These are phyloP conservation scores for Phytophthora constricta DNA, from an alignment of 352 stramenopile genomes.

Conservation along the genomic window DNA sequence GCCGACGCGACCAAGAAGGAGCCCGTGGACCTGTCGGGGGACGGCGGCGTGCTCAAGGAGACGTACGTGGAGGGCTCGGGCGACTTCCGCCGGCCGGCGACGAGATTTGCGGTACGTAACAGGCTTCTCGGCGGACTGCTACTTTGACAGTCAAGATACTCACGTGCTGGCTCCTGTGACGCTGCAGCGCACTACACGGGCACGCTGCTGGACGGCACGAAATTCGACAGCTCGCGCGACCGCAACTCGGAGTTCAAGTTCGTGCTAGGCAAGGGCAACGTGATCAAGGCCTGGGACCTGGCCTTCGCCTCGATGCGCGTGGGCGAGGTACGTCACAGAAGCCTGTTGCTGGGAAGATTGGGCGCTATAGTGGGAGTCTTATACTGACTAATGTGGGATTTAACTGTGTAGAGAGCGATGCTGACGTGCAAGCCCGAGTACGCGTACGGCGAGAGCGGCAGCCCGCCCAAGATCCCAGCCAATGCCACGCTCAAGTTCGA, in stretches of 20 bases:
- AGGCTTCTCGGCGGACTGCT: neutral
- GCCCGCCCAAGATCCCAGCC: slow-evolving; percentile 94
- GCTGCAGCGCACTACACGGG: slow-evolving; percentile 95
- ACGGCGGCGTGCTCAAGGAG: slow-evolving; percentile 93
- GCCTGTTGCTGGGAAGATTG: slow-evolving; percentile 1
- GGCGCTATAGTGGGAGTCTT: neutral
- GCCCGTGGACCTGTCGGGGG: slow-evolving; percentile 79
- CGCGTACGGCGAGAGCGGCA: slow-evolving; percentile 92
- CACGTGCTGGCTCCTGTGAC: slow-evolving; percentile 5
- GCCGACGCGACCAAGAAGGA: slow-evolving; percentile 46
- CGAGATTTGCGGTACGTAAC: slow-evolving; percentile 75
- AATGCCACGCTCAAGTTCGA: slow-evolving; percentile 96
- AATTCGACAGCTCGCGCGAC: slow-evolving; percentile 95
- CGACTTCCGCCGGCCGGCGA: slow-evolving; percentile 81
- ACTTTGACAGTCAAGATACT: neutral
- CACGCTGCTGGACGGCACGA: slow-evolving; percentile 93
- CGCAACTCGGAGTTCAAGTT: slow-evolving; percentile 90
- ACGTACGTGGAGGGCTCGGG: slow-evolving; percentile 90
- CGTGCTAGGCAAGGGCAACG: slow-evolving; percentile 87
- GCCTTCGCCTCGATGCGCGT: slow-evolving; percentile 95
- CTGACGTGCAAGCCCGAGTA: slow-evolving; percentile 94
- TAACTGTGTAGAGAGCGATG: slow-evolving; percentile 90
- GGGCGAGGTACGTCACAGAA: slow-evolving; percentile 72
- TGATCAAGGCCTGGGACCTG: slow-evolving; percentile 91
- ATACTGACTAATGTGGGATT: too few relatives aligned